phyloP scores from a whole-genome alignment of 1,284 basidiomycete species.

The Cryptococcus wingfieldii region DNA sequence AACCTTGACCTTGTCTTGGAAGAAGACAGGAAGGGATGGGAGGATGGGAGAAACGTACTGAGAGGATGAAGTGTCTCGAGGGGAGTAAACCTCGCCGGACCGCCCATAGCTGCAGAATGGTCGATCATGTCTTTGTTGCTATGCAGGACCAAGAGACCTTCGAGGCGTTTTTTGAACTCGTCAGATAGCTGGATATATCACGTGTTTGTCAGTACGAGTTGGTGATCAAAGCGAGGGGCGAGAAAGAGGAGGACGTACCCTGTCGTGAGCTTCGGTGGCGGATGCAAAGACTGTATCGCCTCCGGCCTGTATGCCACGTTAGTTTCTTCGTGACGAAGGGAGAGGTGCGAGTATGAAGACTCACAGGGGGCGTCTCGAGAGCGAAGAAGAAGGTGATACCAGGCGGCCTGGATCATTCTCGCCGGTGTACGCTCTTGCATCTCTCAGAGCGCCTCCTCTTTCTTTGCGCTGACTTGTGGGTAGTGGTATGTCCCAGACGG shows the following conservation, averaged over 20 bases:
- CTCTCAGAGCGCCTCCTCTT: too few species aligned
- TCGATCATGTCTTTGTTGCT: slow-evolving; percentile 34
- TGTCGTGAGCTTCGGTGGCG: slow-evolving; percentile 60
- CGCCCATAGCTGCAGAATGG: slow-evolving; percentile 5
- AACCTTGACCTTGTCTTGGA: background rate
- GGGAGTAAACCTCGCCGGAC: slow-evolving; percentile 8
- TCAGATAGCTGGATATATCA: slow-evolving; percentile 52
- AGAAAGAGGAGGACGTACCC: slow-evolving; percentile 17
- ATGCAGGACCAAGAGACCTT: slow-evolving; percentile 59
- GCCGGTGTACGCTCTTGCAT: slow-evolving; percentile 4
- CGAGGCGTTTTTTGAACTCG: slow-evolving; percentile 59
- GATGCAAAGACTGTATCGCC: slow-evolving; percentile 62
- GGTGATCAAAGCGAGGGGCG: background rate
- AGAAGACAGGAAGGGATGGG: background rate
- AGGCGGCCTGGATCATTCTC: slow-evolving; percentile 14
- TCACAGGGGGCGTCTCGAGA: slow-evolving; percentile 9
- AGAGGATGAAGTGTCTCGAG: slow-evolving; percentile 6
- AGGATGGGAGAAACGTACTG: slow-evolving; percentile 1
- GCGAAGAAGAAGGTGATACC: slow-evolving; percentile 20
- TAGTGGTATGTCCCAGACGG: slow-evolving; percentile 15
- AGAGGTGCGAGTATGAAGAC: background rate
- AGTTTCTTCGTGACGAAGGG: too few species aligned
- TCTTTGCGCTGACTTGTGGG: background rate
- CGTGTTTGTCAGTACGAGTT: too few species aligned
- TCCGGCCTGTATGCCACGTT: slow-evolving; percentile 32